Conservation (phyloP, 2,329 filamentous ascomycete species). For the Bipolaris cookei region DNA sequence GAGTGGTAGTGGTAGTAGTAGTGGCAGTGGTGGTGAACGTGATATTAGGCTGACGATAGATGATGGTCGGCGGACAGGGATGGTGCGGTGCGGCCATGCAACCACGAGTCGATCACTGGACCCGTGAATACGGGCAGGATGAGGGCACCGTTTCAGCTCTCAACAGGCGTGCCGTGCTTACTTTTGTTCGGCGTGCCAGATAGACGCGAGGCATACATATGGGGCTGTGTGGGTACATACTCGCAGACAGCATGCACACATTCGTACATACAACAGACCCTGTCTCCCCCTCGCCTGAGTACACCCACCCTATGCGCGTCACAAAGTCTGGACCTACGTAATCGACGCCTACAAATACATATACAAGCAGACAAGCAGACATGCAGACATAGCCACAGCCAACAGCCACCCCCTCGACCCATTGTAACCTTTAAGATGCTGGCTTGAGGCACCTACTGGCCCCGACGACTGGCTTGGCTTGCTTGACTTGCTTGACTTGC, state of each 20-base stretch:
- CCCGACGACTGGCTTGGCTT: background rate
- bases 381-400: background rate
- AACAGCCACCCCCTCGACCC: background rate
- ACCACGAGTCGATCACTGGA: conserved; percentile 10
- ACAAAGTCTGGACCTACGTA: conserved; percentile 19
- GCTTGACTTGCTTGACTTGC: background rate
- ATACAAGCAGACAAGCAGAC: too few relatives aligned
- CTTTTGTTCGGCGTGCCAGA: background rate
- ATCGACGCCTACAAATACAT: conserved; percentile 7
- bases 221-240: too few relatives aligned
- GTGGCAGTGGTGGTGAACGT: conserved; percentile 7
- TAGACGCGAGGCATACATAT: background rate
- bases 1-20: background rate
- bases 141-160: conserved; percentile 13
- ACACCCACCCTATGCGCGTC: conserved; percentile 6
- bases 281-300: background rate
- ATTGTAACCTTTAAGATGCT: conserved; percentile 14
- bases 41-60: conserved; percentile 1
- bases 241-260: background rate
- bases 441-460: conserved; percentile 4
- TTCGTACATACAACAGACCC: background rate
- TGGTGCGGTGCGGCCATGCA: conserved; percentile 10
- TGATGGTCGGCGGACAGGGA: conserved; percentile 6
- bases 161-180: conserved; percentile 2
- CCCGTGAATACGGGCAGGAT: conserved; percentile 3